Evolutionary conservation across 2,329 filamentous ascomycete species (phyloP), one percentile per base, ranked within the genome.

Genomic region (Verticillium klebahnii): DNA sequence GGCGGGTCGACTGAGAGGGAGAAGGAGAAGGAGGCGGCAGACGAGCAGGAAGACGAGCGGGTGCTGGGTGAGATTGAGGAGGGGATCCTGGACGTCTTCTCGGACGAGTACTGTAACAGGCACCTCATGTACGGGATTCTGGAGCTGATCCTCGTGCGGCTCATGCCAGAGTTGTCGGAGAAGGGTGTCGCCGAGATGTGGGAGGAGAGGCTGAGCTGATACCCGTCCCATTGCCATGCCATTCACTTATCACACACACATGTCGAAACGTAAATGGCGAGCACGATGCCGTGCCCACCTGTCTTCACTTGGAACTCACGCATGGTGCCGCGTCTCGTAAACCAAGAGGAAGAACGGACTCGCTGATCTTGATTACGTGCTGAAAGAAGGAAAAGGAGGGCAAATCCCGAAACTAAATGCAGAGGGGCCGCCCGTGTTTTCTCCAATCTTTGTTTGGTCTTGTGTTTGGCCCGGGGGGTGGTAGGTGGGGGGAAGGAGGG

Each of bases 81-180:
- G 64, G 77, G 84, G 31, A 79, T 93, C 56, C 80, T 98, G 56
- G 86, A 90, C 68, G 80, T 93, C 40, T 89, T 97, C 67, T 85
- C 85, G 17, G 93, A 97, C 75, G 81, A 84, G 59, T 97, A 97
- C 77, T 89, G 93, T 76, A 99, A 99, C 77, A 96, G 93, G 78
- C 93, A 97, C 77, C 79, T 98, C 36, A 79, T 97, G 68, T 97
- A 96, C 71, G 82, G 86, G 55, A 81, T 95, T 57, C 77, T 98
- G 37, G 95, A 99, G 77, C 77, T 94, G 62, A 73, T 97, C 2
- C 80, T 97, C n/a, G 85, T 92, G 61, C 86, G 89, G 66, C 75
- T 98, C 64, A 85, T 97, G 71, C 95, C 95, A 5, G 95, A 99
- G 77, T 74, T 98, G 69, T 82, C 82, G 60, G 89, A 92, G 69